Evolutionary conservation across 139 green algal genomes (phyloP).

Genomic region (Volvox africanus): DNA sequence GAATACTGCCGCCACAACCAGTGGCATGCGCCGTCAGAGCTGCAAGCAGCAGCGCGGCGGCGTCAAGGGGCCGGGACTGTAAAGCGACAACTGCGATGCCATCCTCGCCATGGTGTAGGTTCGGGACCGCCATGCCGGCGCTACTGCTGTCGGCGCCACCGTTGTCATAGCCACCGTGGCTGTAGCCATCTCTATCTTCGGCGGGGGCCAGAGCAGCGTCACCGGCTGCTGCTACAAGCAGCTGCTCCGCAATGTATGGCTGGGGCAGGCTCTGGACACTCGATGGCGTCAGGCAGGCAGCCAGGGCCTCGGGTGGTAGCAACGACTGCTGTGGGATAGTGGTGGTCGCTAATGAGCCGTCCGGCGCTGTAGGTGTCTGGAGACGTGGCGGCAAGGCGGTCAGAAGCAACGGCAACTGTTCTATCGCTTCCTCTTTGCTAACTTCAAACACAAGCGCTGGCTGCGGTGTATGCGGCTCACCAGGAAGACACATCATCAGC

Average conservation of each 20-base stretch:
- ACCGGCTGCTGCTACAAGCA: background rate
- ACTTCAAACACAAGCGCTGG: constrained; percentile 22
- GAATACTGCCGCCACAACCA: too few relatives aligned
- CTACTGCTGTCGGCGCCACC: background rate
- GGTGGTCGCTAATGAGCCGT: background rate
- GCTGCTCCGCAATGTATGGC: background rate
- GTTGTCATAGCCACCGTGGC: background rate
- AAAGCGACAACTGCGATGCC: constrained; percentile 37
- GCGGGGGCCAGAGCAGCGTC: background rate
- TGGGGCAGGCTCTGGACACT: background rate
- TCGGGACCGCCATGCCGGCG: background rate
- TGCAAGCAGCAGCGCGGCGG: constrained; percentile 8
- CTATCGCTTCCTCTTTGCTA: constrained; percentile 32
- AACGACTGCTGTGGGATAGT: background rate
- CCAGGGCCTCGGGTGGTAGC: background rate
- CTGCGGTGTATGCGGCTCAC: background rate
- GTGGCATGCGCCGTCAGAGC: constrained; percentile 21
- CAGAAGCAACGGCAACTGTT: constrained; percentile 38
- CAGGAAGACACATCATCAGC: constrained; percentile 16
- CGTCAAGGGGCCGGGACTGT: constrained; percentile 16
- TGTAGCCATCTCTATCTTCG: background rate
- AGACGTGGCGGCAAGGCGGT: background rate
- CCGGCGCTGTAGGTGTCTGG: background rate
- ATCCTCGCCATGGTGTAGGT: constrained; percentile 37
- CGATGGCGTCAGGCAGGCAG: background rate